Conservation (phyloP, 2,329 filamentous ascomycete species). For the Cryphonectria naterciae region DNA sequence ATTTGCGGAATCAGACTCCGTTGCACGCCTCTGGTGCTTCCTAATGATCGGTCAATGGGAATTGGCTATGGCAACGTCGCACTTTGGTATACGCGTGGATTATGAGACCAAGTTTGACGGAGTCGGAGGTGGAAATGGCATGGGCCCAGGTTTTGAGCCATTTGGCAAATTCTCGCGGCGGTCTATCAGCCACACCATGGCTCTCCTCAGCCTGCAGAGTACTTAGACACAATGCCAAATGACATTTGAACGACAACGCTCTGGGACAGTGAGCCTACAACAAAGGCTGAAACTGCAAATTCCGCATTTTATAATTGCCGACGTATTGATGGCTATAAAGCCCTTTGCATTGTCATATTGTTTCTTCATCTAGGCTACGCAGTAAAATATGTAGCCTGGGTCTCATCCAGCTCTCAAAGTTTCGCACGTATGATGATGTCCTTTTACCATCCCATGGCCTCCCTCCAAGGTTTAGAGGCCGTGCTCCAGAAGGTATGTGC, state of each 20-base stretch:
- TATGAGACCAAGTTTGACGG: background rate
- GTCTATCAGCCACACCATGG: background rate
- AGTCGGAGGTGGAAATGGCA: background rate
- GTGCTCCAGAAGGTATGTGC: conserved; percentile 31
- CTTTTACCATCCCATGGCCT: no score
- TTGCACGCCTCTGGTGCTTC: background rate
- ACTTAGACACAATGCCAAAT: background rate
- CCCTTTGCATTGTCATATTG: background rate
- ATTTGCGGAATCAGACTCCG: background rate
- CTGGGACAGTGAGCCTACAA: background rate
- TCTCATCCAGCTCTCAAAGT: no score
- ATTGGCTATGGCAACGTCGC: background rate
- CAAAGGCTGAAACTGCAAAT: background rate
- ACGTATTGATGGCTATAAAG: background rate
- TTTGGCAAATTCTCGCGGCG: background rate
- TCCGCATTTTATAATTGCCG: background rate
- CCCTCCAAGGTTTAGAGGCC: conserved; percentile 1
- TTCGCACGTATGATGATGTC: background rate
- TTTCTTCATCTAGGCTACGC: background rate
- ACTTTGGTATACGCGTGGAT: background rate
- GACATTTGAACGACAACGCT: background rate
- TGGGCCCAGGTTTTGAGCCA: background rate
- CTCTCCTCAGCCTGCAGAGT: background rate
- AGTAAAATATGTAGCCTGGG: background rate
- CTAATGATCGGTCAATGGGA: background rate